A percentile compares a stretch with the other conserved stretches of the same genome.
Evolutionary conservation across 345 rosid genomes (phyloP).

Genomic region (Salix dunnii): DNA sequence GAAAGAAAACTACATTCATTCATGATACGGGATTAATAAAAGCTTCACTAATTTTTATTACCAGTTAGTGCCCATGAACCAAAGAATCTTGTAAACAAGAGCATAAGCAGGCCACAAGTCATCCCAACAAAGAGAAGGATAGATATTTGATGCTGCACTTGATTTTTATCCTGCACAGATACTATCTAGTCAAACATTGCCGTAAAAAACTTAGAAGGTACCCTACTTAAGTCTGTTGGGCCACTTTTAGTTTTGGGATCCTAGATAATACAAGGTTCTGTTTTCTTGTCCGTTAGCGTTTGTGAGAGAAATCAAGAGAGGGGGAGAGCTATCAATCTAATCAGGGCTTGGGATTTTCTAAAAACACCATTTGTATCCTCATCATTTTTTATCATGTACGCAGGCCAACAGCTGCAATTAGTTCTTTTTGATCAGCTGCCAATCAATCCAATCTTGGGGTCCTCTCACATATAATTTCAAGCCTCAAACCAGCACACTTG

Average conservation of each 20-base stretch:
- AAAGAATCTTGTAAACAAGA: constrained; percentile 58
- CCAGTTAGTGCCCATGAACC: constrained; percentile 80
- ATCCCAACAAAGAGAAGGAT: constrained; percentile 68
- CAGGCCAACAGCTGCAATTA: no score
- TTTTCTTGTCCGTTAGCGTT: no score
- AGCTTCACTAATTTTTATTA: constrained; percentile 28
- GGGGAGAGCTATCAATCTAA: no score
- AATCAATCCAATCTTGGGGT: no score
- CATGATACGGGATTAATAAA: neutral
- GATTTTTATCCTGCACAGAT: constrained; percentile 61
- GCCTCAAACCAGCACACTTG: neutral
- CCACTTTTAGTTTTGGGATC: no score
- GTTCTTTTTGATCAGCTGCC: no score
- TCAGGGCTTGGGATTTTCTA: no score
- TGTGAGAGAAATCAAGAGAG: no score
- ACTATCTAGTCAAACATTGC: neutral
- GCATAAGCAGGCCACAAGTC: constrained; percentile 67
- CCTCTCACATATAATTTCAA: neutral
- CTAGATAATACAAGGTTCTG: no score
- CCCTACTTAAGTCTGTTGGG: neutral
- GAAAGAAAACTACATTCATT: neutral
- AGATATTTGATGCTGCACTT: constrained; percentile 92
- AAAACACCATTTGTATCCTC: no score
- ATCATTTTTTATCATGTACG: no score
- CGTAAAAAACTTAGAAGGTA: neutral